Base-by-base conservation (phyloP, 164 flowering plant genomes). In the Piper longum region DNA sequence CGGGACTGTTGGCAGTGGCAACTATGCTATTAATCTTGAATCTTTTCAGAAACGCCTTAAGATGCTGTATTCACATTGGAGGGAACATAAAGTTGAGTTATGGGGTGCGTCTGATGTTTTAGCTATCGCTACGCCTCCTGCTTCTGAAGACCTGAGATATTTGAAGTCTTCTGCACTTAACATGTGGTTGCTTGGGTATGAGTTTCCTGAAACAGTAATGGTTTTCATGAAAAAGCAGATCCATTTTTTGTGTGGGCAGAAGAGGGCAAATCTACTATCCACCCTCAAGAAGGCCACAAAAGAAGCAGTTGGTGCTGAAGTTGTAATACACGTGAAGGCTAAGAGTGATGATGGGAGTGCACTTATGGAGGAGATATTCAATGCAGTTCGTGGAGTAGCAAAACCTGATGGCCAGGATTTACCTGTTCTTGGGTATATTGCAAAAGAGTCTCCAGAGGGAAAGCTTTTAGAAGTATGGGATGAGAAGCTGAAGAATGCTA, bases 181-280 rank as follows among this genome's bases (percentile, higher is more conserved):
- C 65, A 73, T 85, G 18, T 89, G 95, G 95, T 60, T 89, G 73
- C 70, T 87, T 42, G 95, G 89, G 51, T 81, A 84, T 71, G 96
- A 85, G 72, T 87, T 89, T 69, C 95, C 96, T 0, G 93, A 86
- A 66, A 89, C 93, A 4, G 79, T 89, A 4, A 89, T 87, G 83
- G 85, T 87, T 61, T 89, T 89, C 70, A 70, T 65, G 63, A 70
- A 70, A 70, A 82, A 71, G 69, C 82, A 89, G 59, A 81, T 87
- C 17, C 93, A 89, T 69, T 79, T 85, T 69, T 70, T 85, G 61
- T 84, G 95, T 60, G 80, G 83, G 67, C 87, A 74, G 73, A 87
- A 87, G 79, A 89, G 87, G 76, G 89, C 83, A 11, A 74, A 82
- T 43, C 64, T 87, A 60, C 84, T 89, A 62, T 82, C 80, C 16